Base-by-base conservation (phyloP, 768 basidiomycete species). In the Russula compacta region DNA sequence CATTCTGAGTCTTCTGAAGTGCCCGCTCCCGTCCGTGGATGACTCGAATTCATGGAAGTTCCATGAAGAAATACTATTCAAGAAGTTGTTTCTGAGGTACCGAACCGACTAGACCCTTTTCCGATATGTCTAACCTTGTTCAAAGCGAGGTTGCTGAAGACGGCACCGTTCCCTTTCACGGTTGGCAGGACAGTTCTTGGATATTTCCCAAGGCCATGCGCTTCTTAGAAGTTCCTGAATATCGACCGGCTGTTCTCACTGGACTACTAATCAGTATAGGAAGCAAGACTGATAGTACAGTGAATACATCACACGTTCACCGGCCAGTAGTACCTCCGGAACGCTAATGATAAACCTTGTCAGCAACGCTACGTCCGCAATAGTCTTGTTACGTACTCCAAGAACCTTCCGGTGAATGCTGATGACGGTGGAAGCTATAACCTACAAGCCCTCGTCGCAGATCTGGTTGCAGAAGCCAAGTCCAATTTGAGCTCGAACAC, bases 231-330 rank as follows among this genome's bases (percentile, higher is more conserved):
- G 76, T 91, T 53, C 71, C 75, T 39, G 74, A 77, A 51, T 94
- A 89, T 71, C 81, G 89, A 44, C 73, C 73, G 56, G 70, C 77
- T 32, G 69, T 95, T 53, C 76, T 95, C 47, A 74, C 76, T 10
- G 92, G 92, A 12, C 70, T 95, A 7, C 78, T 94, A 12, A 76
- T 89, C 57, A 94, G 90, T 69, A 76, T 92, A 40, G 88, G 86
- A 39, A 90, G 89, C 71, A 87, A 84, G 73, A 92, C 92, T 9
- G 85, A 89, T 62, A 89, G 86, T 69, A 91, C 86, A 6, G 95
- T 95, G 69, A 73, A 88, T 74, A 4, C 49, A 9, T 43, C 42
- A 52, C 56, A n/a, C 57, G 33, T 33, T 53, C 61, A 55, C 64
- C 49, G 60, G 53, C 6, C 0, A 19, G 17, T 59, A 66, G 38